phyloP scores from a whole-genome alignment of 768 basidiomycete species.

The Paxillus involutus region DNA sequence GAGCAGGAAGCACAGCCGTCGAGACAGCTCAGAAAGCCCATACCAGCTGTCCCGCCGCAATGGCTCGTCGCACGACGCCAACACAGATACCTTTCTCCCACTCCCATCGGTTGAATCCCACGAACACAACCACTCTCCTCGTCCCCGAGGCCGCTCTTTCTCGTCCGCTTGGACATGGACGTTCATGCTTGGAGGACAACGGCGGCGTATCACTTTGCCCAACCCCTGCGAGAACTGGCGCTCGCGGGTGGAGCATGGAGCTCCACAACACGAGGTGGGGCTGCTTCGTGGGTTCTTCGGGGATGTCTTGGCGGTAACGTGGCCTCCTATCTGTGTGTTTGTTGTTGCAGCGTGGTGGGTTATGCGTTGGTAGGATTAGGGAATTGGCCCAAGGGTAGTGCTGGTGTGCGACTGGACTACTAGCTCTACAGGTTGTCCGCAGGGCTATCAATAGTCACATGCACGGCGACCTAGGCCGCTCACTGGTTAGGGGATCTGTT shows the following conservation, averaged over 20 bases:
- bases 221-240: conserved; percentile 14
- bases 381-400: too few relatives aligned
- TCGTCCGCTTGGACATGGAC: conserved; percentile 22
- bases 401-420: too few relatives aligned
- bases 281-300: conserved; percentile 27
- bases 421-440: too few relatives aligned
- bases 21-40: conserved; percentile 5
- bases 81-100: conserved; percentile 17
- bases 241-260: conserved; percentile 6
- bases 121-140: neutral
- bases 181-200: conserved; percentile 23
- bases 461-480: too few relatives aligned
- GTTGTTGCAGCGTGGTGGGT: conserved; percentile 35
- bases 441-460: neutral
- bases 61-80: neutral
- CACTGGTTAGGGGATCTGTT: too few relatives aligned
- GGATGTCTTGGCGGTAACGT: conserved; percentile 36
- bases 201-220: conserved; percentile 23
- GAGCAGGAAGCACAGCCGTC: conserved; percentile 8
- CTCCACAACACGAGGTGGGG: conserved; percentile 19
- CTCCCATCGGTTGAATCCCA: conserved; percentile 14
- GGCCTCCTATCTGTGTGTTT: conserved; percentile 35
- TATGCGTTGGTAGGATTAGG: conserved; percentile 19
- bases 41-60: conserved; percentile 10
- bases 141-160: conserved; percentile 15